A percentile compares a stretch with the other conserved stretches of the same genome.
phyloP scores from a whole-genome alignment of 148 eudicot species.

The Talinum fruticosum region DNA sequence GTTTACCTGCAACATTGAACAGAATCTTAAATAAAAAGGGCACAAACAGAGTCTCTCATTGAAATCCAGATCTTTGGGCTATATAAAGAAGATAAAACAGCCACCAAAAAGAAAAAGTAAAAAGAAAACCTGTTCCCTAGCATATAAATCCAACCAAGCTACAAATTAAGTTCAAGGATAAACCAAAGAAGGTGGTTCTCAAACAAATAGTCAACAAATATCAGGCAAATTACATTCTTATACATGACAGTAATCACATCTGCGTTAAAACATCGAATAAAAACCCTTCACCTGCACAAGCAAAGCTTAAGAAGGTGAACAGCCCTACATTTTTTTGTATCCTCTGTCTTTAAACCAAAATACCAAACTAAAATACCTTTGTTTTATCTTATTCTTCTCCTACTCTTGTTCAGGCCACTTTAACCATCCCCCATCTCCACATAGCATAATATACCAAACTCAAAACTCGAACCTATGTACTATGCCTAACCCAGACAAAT shows the following conservation, averaged over 20 bases:
- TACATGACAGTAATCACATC: background rate
- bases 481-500: background rate
- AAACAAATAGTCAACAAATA: background rate
- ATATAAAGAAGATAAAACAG: background rate
- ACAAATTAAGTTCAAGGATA: background rate
- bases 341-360: background rate
- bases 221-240: background rate
- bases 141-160: background rate
- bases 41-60: background rate
- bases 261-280: background rate
- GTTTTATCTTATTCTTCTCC: background rate
- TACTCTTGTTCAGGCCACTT: background rate
- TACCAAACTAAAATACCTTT: too few species aligned
- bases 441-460: background rate
- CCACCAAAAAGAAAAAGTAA: background rate
- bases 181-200: background rate
- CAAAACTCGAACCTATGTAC: background rate
- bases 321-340: background rate
- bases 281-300: background rate
- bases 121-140: background rate
- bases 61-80: background rate
- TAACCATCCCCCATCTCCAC: background rate
- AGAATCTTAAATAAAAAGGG: background rate
- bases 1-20: conserved; percentile 45
- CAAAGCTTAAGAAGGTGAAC: background rate